Percentiles rank a stretch among this genome's conserved stretches.
Conservation (phyloP, 306 rosid species). For the Fragaria ananassa region DNA sequence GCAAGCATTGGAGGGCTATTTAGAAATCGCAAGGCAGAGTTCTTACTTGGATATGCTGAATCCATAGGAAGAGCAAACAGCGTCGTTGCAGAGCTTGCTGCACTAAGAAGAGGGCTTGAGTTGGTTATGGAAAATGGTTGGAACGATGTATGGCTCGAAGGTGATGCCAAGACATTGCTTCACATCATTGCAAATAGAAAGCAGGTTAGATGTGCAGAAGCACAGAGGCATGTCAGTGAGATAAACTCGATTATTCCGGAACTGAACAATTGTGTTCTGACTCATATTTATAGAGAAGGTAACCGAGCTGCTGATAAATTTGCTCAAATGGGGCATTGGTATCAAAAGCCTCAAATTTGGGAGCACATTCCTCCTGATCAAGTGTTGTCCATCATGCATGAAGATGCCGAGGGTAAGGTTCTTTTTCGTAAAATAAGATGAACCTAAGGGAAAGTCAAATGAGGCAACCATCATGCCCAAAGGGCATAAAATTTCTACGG, state of each 20-base stretch:
- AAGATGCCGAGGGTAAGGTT: slow-evolving; percentile 69
- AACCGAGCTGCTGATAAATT: slow-evolving; percentile 68
- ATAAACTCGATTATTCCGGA: slow-evolving; percentile 47
- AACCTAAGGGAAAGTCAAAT: neutral
- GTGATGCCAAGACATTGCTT: slow-evolving; percentile 59
- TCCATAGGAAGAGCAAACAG: slow-evolving; percentile 62
- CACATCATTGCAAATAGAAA: slow-evolving; percentile 46
- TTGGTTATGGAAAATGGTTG: slow-evolving; percentile 66
- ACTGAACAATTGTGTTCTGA: slow-evolving; percentile 38
- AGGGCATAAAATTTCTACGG: neutral
- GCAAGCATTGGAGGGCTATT: slow-evolving; percentile 71
- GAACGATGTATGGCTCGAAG: slow-evolving; percentile 74
- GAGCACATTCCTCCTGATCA: slow-evolving; percentile 47
- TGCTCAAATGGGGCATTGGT: slow-evolving; percentile 62
- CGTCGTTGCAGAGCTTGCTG: slow-evolving; percentile 50
- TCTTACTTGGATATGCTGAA: slow-evolving; percentile 66
- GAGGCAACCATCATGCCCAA: neutral
- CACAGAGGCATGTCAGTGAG: slow-evolving; percentile 39
- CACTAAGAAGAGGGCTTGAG: slow-evolving; percentile 63
- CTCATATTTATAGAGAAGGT: slow-evolving; percentile 66
- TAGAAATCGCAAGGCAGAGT: slow-evolving; percentile 59
- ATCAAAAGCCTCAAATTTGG: slow-evolving; percentile 48
- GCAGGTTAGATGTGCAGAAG: slow-evolving; percentile 49
- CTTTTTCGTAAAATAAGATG: slow-evolving; percentile 39
- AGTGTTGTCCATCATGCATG: slow-evolving; percentile 40